phyloP scores from a whole-genome alignment of 345 rosid species.

The Gynandropsis gynandra region DNA sequence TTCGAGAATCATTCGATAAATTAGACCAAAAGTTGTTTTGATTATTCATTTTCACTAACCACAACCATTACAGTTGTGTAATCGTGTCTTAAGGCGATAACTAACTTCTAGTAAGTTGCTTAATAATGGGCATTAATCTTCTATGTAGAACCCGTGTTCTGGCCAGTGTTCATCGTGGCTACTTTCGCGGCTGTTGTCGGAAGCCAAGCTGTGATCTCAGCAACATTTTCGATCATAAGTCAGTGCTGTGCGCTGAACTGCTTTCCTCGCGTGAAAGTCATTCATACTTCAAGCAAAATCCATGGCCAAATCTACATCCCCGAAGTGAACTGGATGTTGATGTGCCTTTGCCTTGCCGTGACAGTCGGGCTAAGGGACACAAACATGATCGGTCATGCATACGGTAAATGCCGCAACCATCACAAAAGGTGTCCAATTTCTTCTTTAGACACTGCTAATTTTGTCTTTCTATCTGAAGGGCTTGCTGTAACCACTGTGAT shows the following conservation, averaged over 20 bases:
- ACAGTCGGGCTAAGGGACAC: slow-evolving; percentile 66
- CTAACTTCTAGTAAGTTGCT: too few relatives aligned
- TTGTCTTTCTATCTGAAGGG: slow-evolving; percentile 42
- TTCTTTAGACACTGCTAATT: too few relatives aligned
- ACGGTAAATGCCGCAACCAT: slow-evolving; percentile 36
- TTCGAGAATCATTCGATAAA: not conserved
- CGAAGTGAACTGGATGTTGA: slow-evolving; percentile 84
- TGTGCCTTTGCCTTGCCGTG: slow-evolving; percentile 69
- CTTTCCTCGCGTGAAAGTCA: slow-evolving; percentile 75
- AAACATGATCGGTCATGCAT: slow-evolving; percentile 73
- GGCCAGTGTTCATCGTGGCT: slow-evolving; percentile 85
- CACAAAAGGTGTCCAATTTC: too few relatives aligned
- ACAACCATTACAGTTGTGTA: too few relatives aligned
- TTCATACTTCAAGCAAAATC: slow-evolving; percentile 72
- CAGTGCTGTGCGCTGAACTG: slow-evolving; percentile 80
- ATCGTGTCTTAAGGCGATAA: too few relatives aligned
- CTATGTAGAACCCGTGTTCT: slow-evolving; percentile 63
- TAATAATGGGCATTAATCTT: not conserved
- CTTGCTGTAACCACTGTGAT: slow-evolving; percentile 69
- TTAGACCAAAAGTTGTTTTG: not conserved
- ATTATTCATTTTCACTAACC: not conserved
- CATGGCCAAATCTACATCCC: slow-evolving; percentile 83
- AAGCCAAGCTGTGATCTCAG: slow-evolving; percentile 87
- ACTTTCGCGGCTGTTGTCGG: slow-evolving; percentile 77
- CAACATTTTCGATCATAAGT: slow-evolving; percentile 83